Evolutionary conservation across 768 basidiomycete species (phyloP).

Genomic region (Tylopilus felleus): DNA sequence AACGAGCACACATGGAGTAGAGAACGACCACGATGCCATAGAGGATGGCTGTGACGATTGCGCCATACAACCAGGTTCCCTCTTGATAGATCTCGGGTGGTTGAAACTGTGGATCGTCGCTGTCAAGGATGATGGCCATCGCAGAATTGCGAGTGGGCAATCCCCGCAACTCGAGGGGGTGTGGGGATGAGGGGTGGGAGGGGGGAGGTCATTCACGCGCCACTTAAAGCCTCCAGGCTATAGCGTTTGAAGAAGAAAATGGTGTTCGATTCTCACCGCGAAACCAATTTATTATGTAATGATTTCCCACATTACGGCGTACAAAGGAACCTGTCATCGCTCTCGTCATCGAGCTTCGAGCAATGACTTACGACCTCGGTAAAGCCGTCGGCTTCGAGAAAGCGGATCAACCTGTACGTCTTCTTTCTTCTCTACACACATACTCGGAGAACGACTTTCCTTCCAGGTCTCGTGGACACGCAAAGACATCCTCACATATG

Average conservation of each 20-base stretch:
- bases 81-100: constrained; percentile 20
- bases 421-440: not conserved
- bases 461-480: constrained; percentile 78
- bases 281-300: not conserved
- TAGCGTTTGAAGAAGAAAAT: too few relatives aligned
- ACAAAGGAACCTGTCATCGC: too few relatives aligned
- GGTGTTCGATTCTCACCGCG: not conserved
- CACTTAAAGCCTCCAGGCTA: constrained; percentile 6
- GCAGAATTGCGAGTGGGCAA: not conserved
- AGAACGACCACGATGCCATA: constrained; percentile 30
- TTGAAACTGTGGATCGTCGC: constrained; percentile 8
- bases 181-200: not conserved
- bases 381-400: constrained; percentile 62
- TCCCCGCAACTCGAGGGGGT: not conserved
- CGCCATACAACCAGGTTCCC: constrained; percentile 31
- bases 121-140: constrained; percentile 15
- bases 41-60: constrained; percentile 25
- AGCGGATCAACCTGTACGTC: constrained; percentile 51
- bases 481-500: constrained; percentile 77
- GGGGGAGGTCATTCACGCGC: not conserved
- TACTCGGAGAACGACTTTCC: not conserved
- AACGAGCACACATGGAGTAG: constrained; percentile 24
- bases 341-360: not conserved
- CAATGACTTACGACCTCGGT: constrained; percentile 44
- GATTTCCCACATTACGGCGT: not conserved